A percentile compares a stretch with the other conserved stretches of the same genome.
Conservation (phyloP, 345 rosid species). For the Salix purpurea region DNA sequence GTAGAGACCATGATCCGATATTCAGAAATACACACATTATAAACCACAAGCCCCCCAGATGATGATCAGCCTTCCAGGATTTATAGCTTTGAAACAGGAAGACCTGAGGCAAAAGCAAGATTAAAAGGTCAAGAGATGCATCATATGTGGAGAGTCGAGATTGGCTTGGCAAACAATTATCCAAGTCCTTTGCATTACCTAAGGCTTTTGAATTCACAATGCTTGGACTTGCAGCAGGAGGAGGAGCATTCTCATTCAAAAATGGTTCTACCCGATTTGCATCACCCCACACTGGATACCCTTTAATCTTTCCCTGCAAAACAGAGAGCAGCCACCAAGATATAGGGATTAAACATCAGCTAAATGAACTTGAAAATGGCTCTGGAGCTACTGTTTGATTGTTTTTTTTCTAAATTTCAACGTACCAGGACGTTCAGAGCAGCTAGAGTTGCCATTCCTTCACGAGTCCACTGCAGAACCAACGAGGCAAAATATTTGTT, state of each 20-base stretch:
- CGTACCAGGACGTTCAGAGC: constrained; percentile 88
- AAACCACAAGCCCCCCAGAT: not conserved
- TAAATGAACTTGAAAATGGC: not conserved
- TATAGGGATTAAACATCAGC: not conserved
- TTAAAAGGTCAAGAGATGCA: not conserved
- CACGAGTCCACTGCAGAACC: constrained; percentile 84
- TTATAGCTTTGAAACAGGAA: constrained; percentile 79
- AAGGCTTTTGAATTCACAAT: constrained; percentile 82
- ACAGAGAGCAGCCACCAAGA: not conserved
- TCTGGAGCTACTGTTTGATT: not conserved
- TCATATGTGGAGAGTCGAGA: not conserved
- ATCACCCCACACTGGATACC: constrained; percentile 81
- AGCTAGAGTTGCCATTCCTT: constrained; percentile 97
- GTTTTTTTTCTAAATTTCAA: not conserved
- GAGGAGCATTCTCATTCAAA: constrained; percentile 66
- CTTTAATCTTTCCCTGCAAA: constrained; percentile 78
- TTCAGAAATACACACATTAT: not conserved
- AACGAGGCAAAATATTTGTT: not conserved
- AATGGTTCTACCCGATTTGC: constrained; percentile 76
- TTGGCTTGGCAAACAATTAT: not conserved
- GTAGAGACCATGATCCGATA: not conserved
- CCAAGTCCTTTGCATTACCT: constrained; percentile 31
- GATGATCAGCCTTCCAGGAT: constrained; percentile 9
- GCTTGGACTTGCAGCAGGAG: constrained; percentile 87
- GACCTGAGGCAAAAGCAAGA: constrained; percentile 42